Evolutionary conservation across 441 rosid genomes (phyloP), one percentile per base, ranked within the genome.

Genomic region (Adansonia madagascariensis): DNA sequence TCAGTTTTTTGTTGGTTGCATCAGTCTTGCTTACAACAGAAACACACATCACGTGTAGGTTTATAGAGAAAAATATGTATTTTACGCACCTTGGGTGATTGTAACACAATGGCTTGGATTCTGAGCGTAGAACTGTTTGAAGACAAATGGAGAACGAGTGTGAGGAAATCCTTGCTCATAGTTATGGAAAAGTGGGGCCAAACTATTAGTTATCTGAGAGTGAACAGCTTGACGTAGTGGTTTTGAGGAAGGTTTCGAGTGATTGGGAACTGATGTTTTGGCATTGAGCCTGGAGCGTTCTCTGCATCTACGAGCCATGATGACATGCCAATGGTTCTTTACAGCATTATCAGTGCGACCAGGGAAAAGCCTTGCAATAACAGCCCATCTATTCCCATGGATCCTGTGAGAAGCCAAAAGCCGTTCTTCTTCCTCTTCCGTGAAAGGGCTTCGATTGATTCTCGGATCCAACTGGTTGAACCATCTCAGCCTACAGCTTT

Each of bases 401-500:
- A 65, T 65, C 50, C 70, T 65, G 27, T 90, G 93, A 52, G 89
- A 86, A 0, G 83, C 84, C 69, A 90, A 68, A 44, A 90, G 88
- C 57, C 90, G 73, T 72, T 90, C 91, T 66, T 90, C 93, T 81
- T 90, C 93, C 22, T 88, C 90, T 77, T 87, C 91, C 0, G 86
- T 85, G 73, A 90, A 90, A 76, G 93, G 90, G 75, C 79, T 87
- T 56, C 91, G 75, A 59, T 90, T 88, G 61, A 90, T 90, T 77
- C 86, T 86, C 8, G 93, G 91, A 81, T 90, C 91, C 46, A 90
- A 72, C 71, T 90, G 93, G 69, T 88, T 90, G 77, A 84, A 90
- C 93, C 93, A 88, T 80, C 93, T 87, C 63, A 90, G 83, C 84
- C 93, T 86, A 75, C 91, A 90, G 71, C 93, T 90, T 78, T 90